Evolutionary conservation across 495 filamentous ascomycete species (phyloP).

Genomic region (Arthonia radiata): DNA sequence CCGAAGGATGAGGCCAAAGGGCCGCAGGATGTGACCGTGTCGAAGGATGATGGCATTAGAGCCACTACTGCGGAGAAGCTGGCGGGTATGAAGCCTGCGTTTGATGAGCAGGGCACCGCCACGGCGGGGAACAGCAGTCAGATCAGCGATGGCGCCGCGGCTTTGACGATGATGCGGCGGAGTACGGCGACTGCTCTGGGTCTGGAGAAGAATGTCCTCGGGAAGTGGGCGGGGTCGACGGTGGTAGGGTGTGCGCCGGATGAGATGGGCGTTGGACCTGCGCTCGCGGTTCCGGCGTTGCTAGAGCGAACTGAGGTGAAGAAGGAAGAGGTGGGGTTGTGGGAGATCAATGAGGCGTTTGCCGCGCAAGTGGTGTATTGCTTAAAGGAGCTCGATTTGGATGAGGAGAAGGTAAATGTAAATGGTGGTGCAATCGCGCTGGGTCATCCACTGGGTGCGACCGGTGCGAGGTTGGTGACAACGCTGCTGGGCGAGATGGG

Average conservation of each 20-base stretch:
- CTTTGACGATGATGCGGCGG: constrained; percentile 59
- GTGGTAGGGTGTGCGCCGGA: constrained; percentile 60
- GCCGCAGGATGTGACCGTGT: constrained; percentile 43
- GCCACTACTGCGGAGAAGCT: constrained; percentile 41
- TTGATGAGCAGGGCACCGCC: constrained; percentile 53
- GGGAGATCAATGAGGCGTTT: constrained; percentile 95
- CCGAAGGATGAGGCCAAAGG: constrained; percentile 27
- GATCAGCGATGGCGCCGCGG: constrained; percentile 71
- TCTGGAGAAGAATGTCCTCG: constrained; percentile 40
- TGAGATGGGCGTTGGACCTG: constrained; percentile 84
- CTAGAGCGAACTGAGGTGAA: constrained; percentile 36
- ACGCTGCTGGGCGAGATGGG: constrained; percentile 74
- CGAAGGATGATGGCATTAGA: constrained; percentile 62
- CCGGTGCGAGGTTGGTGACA: constrained; percentile 58
- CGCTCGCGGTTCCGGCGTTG: constrained; percentile 62
- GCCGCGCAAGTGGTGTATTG: constrained; percentile 73
- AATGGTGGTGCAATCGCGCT: constrained; percentile 85
- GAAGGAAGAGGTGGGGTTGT: constrained; percentile 51
- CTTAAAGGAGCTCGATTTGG: constrained; percentile 48
- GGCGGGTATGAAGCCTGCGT: constrained; percentile 61
- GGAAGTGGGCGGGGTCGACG: constrained; percentile 48
- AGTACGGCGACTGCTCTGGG: constrained; percentile 57
- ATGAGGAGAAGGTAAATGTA: constrained; percentile 58
- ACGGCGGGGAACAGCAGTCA: constrained; percentile 79
- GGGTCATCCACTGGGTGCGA: constrained; percentile 81